Percentiles rank a stretch among this genome's conserved stretches.
Conservation (phyloP, 495 filamentous ascomycete genomes). For the Chlorociboria aeruginascens region DNA sequence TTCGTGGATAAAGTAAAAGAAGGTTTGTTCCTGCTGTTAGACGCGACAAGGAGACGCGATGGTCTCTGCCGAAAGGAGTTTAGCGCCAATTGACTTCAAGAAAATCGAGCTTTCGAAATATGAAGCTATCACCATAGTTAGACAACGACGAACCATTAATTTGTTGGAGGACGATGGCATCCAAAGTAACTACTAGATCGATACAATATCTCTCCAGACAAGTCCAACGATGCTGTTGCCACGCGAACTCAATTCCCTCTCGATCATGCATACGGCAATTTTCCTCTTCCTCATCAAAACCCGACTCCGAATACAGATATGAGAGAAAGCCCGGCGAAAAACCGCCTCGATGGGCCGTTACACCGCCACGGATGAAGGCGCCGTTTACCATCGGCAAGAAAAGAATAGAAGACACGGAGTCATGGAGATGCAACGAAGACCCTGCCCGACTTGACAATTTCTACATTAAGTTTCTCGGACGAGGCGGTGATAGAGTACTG, state of each 20-base stretch:
- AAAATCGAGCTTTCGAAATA: neutral
- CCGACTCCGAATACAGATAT: constrained; percentile 10
- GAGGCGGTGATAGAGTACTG: constrained; percentile 55
- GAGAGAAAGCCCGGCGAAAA: constrained; percentile 26
- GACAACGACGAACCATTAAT: neutral
- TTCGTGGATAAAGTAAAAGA: neutral
- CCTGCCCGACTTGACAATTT: constrained; percentile 58
- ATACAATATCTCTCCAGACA: constrained; percentile 4
- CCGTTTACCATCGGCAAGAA: constrained; percentile 47
- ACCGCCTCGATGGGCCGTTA: constrained; percentile 70
- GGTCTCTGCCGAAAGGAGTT: constrained; percentile 3
- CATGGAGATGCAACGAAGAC: constrained; percentile 62
- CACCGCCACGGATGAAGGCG: constrained; percentile 63
- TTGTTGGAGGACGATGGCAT: constrained; percentile 10
- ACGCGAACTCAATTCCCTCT: neutral
- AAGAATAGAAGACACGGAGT: constrained; percentile 19
- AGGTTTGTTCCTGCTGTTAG: neutral
- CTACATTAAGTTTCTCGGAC: constrained; percentile 61
- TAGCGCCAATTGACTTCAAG: constrained; percentile 10
- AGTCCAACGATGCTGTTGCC: constrained; percentile 6
- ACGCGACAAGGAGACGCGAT: constrained; percentile 4
- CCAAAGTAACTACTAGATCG: constrained; percentile 9
- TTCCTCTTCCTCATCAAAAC: constrained; percentile 7
- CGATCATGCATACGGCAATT: constrained; percentile 9
- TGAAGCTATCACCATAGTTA: neutral